phyloP scores from a whole-genome alignment of 768 basidiomycete genomes.

The Naganishia randhawae region DNA sequence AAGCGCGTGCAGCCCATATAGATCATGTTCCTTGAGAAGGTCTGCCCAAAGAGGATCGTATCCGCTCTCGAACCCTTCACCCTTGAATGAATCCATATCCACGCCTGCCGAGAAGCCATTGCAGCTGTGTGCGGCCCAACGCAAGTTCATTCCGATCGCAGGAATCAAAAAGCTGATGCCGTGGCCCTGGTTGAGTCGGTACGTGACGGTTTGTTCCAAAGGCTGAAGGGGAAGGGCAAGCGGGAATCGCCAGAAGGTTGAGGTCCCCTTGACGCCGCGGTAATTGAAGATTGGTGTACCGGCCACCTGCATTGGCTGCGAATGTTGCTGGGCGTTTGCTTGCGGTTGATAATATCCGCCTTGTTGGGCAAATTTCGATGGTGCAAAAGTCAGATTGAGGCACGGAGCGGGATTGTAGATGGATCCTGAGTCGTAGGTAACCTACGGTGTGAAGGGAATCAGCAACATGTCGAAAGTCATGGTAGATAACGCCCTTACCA shows the following conservation, averaged over 20 bases:
- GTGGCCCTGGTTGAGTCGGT: constrained; percentile 76
- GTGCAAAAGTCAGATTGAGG: constrained; percentile 36
- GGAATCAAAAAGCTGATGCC: constrained; percentile 79
- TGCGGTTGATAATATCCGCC: constrained; percentile 20
- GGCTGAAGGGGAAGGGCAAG: constrained; percentile 71
- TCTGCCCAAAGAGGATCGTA: constrained; percentile 94
- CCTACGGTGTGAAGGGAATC: constrained; percentile 51
- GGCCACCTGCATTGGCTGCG: constrained; percentile 4
- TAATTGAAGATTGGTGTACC: constrained; percentile 40
- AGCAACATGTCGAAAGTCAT: constrained; percentile 54
- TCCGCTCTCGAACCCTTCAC: constrained; percentile 70
- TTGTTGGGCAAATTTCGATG: constrained; percentile 38
- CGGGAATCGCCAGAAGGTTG: constrained; percentile 90
- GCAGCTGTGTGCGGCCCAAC: constrained; percentile 71
- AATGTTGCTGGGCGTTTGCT: constrained; percentile 18
- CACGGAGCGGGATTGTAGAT: constrained; percentile 37
- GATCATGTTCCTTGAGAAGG: constrained; percentile 74
- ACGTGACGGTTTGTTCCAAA: constrained; percentile 71
- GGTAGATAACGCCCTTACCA: constrained; percentile 58
- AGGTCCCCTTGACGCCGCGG: constrained; percentile 59
- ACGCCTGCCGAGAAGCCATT: constrained; percentile 63
- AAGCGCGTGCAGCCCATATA: constrained; percentile 79
- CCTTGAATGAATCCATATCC: constrained; percentile 54
- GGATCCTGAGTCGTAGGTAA: constrained; percentile 38
- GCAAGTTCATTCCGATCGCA: constrained; percentile 73